Evolutionary conservation across 1,284 basidiomycete genomes (phyloP).

Genomic region (Papiliotrema laurentii): DNA sequence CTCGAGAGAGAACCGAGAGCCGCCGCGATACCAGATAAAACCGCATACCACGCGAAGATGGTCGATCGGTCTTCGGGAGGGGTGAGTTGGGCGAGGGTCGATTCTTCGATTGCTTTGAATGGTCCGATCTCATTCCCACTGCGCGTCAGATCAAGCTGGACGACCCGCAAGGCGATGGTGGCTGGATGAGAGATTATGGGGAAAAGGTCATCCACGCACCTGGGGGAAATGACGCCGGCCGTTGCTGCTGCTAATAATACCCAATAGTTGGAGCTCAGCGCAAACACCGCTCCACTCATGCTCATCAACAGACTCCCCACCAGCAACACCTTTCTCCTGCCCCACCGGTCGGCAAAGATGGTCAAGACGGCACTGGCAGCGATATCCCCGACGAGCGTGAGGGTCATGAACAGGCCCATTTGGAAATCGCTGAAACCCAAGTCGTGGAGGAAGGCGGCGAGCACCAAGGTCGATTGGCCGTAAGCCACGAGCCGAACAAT

Average conservation of each 20-base stretch:
- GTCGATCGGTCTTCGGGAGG: slow-evolving; percentile 7
- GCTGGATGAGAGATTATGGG: too few species aligned
- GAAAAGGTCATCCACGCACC: too few species aligned
- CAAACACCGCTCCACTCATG: slow-evolving; percentile 15
- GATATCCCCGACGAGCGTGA: slow-evolving; percentile 24
- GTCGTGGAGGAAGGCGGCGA: slow-evolving; percentile 12
- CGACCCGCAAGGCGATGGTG: neutral
- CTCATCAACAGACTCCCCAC: slow-evolving; percentile 23
- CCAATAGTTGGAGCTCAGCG: slow-evolving; percentile 16
- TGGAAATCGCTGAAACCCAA: slow-evolving; percentile 13
- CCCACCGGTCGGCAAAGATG: slow-evolving; percentile 17
- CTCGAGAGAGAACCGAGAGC: slow-evolving; percentile 11
- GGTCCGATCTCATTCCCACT: slow-evolving; percentile 26
- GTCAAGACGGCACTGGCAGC: slow-evolving; percentile 16
- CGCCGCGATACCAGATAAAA: slow-evolving; percentile 12
- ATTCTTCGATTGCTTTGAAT: slow-evolving; percentile 30
- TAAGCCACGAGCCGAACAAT: slow-evolving; percentile 12
- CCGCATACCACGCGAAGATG: slow-evolving; percentile 24
- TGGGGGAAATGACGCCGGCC: slow-evolving; percentile 21
- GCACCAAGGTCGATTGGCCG: slow-evolving; percentile 9
- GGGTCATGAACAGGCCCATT: slow-evolving; percentile 17
- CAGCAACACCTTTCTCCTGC: slow-evolving; percentile 15
- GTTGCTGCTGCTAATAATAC: slow-evolving; percentile 22
- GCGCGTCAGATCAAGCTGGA: neutral
- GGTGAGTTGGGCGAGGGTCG: slow-evolving; percentile 21